These are phyloP conservation scores for Penicillium malachiteum DNA, from an alignment of 495 filamentous ascomycete genomes.

Conservation along the genomic window DNA sequence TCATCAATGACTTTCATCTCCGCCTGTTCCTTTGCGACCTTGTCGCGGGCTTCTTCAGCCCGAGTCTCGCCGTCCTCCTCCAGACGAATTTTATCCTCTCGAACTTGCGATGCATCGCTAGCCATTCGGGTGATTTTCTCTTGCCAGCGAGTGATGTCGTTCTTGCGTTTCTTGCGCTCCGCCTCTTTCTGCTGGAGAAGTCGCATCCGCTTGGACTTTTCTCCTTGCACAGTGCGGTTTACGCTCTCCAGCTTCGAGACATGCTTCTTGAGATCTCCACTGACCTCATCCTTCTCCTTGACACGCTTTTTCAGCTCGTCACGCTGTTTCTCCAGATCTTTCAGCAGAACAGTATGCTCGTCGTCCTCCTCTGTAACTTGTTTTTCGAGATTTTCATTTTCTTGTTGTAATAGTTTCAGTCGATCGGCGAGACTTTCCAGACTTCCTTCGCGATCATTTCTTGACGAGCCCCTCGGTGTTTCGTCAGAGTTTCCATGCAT, in stretches of 20 bases:
- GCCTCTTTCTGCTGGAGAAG: slow-evolving; percentile 61
- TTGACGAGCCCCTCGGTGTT: slow-evolving; percentile 31
- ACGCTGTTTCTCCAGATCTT: slow-evolving; percentile 60
- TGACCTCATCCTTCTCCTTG: slow-evolving; percentile 25
- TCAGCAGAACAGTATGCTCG: slow-evolving; percentile 65
- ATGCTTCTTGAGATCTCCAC: slow-evolving; percentile 44
- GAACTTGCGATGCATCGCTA: slow-evolving; percentile 45
- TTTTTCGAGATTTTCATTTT: slow-evolving; percentile 72
- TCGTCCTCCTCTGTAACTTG: slow-evolving; percentile 64
- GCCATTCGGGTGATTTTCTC: slow-evolving; percentile 51
- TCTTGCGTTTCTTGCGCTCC: slow-evolving; percentile 59
- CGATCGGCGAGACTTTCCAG: slow-evolving; percentile 63
- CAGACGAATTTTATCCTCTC: slow-evolving; percentile 45
- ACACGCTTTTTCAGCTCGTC: slow-evolving; percentile 71
- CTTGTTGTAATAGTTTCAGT: slow-evolving; percentile 68
- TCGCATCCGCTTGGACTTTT: slow-evolving; percentile 73
- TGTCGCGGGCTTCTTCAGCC: slow-evolving; percentile 49
- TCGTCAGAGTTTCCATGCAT: slow-evolving; percentile 35
- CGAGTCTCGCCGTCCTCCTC: slow-evolving; percentile 45
- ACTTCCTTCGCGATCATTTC: slow-evolving; percentile 38
- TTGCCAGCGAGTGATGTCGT: slow-evolving; percentile 60
- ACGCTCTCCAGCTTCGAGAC: slow-evolving; percentile 75
- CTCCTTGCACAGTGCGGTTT: slow-evolving; percentile 80
- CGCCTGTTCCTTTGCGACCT: slow-evolving; percentile 51
- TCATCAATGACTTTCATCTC: slow-evolving; percentile 60